Percentiles rank a stretch among this genome's conserved stretches.
These are phyloP conservation scores for Phytopythium boreale DNA, from an alignment of 352 stramenopile species.

Conservation along the genomic window DNA sequence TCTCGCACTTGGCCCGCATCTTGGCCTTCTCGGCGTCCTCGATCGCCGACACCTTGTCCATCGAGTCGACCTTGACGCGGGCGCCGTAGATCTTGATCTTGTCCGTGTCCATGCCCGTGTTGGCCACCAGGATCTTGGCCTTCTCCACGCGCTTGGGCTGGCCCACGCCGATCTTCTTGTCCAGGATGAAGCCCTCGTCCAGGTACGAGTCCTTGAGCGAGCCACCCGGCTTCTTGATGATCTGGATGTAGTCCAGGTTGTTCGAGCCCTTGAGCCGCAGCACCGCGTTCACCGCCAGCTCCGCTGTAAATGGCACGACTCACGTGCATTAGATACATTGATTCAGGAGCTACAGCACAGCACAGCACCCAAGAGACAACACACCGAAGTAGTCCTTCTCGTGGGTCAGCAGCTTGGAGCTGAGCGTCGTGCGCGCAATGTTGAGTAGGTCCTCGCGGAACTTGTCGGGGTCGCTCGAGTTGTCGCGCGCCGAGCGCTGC, in stretches of 20 bases:
- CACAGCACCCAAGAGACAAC: not conserved
- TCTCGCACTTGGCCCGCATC: constrained; percentile 98
- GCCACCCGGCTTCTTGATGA: constrained; percentile 98
- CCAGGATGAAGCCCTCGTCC: constrained; percentile 97
- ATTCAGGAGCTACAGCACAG: not conserved
- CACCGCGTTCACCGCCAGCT: constrained; percentile 96
- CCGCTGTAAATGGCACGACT: constrained; percentile 19
- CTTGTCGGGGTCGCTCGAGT: constrained; percentile 71
- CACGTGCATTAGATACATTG: not conserved
- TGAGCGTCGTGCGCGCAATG: constrained; percentile 98
- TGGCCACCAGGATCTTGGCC: constrained; percentile 98
- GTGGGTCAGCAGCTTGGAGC: constrained; percentile 97
- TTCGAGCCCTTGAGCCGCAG: constrained; percentile 93
- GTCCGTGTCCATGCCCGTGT: constrained; percentile 99
- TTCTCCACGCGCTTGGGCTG: constrained; percentile 97
- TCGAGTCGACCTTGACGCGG: constrained; percentile 96
- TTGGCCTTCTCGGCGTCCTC: constrained; percentile 98
- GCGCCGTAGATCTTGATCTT: constrained; percentile 99
- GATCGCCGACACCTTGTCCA: constrained; percentile 99
- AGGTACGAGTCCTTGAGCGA: constrained; percentile 97
- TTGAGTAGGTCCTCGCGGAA: constrained; percentile 97
- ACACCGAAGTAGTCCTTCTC: constrained; percentile 98
- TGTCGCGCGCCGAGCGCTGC: constrained; percentile 33
- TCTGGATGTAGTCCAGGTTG: constrained; percentile 99
- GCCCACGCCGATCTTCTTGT: constrained; percentile 96